Evolutionary conservation across 1,139 yeast species (phyloP).

Genomic region (Arxiozyma slooffiae): DNA sequence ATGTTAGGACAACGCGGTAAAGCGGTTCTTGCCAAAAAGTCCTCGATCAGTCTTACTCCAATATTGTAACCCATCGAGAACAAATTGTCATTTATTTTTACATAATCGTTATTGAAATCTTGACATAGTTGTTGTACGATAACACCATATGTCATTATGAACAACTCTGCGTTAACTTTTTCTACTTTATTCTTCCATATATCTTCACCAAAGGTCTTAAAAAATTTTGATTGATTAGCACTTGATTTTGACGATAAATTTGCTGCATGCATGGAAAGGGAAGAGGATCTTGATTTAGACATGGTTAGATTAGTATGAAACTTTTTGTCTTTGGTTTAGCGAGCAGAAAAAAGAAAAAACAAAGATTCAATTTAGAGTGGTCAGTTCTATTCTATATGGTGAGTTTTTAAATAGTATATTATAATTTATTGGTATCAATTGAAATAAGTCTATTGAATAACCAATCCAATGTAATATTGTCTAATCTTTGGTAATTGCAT

Average conservation of each 20-base stretch:
- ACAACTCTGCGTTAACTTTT: conserved; percentile 84
- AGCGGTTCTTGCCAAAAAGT: conserved; percentile 80
- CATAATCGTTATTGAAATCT: conserved; percentile 68
- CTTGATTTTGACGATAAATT: conserved; percentile 4
- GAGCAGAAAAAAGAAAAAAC: background rate
- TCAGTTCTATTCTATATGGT: no score
- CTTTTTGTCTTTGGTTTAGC: background rate
- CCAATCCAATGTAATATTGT: no score
- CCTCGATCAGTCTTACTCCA: conserved; percentile 85
- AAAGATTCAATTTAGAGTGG: background rate
- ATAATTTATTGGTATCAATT: no score
- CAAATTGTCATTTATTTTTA: conserved; percentile 69
- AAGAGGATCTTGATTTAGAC: conserved; percentile 2
- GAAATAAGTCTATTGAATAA: no score
- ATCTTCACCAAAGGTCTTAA: conserved; percentile 66
- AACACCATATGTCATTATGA: conserved; percentile 88
- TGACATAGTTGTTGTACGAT: conserved; percentile 87
- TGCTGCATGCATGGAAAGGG: conserved; percentile 2
- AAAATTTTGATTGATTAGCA: conserved; percentile 15
- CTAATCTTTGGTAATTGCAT: no score
- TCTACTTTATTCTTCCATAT: conserved; percentile 86
- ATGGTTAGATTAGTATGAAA: background rate
- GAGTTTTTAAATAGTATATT: no score
- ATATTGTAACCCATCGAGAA: conserved; percentile 94
- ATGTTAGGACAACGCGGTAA: conserved; percentile 71